phyloP scores from a whole-genome alignment of 2,329 filamentous ascomycete genomes.

The Colletotrichum sp. region DNA sequence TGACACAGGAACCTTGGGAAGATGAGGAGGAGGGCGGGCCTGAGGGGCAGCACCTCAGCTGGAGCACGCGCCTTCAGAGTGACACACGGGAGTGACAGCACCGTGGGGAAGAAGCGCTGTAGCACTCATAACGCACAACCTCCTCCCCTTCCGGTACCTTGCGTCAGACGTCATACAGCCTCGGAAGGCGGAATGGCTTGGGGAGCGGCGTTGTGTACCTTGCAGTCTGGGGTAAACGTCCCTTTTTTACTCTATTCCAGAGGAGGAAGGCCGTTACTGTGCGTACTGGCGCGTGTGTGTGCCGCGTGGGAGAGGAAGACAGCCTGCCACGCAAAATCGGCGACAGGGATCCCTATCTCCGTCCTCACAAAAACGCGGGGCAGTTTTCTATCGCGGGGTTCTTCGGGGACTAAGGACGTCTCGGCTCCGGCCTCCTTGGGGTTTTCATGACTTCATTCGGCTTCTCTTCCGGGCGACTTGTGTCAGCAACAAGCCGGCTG shows the following conservation, averaged over 20 bases:
- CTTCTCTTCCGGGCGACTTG: neutral
- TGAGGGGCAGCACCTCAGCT: neutral
- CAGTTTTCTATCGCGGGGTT: neutral
- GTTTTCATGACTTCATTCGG: neutral
- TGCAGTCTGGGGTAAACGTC: neutral
- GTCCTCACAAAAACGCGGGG: conserved; percentile 2
- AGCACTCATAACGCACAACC: neutral
- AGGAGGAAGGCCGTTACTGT: neutral
- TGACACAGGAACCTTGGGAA: neutral
- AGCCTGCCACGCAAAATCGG: neutral
- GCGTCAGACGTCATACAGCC: neutral
- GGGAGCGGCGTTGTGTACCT: neutral
- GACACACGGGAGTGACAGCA: neutral
- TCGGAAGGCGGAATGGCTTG: neutral
- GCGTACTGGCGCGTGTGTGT: neutral
- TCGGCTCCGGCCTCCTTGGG: neutral
- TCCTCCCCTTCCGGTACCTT: neutral
- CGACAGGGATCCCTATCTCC: conserved; percentile 4
- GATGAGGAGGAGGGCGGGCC: neutral
- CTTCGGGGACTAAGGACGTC: neutral
- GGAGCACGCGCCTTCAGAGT: neutral
- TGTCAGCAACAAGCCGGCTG: neutral
- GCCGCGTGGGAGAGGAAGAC: neutral
- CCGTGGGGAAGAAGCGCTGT: neutral
- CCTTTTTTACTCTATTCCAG: neutral